Evolutionary conservation across 257 asterid species (phyloP).

Genomic region (Cynanchum wilfordii): DNA sequence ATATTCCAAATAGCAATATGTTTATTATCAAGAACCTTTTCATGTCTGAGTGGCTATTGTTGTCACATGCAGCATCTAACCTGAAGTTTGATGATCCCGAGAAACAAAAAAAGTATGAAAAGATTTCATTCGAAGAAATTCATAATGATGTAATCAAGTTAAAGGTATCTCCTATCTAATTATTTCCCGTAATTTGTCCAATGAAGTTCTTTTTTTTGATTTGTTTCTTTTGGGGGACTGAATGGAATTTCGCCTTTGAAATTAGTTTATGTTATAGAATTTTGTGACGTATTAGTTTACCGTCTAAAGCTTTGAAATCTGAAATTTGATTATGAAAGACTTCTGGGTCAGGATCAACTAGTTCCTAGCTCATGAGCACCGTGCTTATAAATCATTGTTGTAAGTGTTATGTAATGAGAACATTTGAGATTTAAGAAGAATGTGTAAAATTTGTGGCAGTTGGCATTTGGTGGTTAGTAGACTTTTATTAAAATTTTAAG

Average conservation of each 20-base stretch:
- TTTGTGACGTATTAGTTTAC: neutral
- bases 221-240: constrained; percentile 2
- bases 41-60: constrained; percentile 17
- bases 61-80: constrained; percentile 56
- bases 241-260: neutral
- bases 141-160: constrained; percentile 51
- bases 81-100: constrained; percentile 63
- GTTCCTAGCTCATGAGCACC: neutral
- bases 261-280: neutral
- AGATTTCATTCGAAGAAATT: constrained; percentile 67
- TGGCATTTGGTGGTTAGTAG: neutral
- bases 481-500: neutral
- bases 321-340: neutral
- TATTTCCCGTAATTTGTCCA: constrained; percentile 9
- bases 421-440: neutral
- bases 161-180: constrained; percentile 50
- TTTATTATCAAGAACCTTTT: constrained; percentile 12
- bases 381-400: neutral
- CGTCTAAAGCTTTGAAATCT: neutral
- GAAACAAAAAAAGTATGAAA: constrained; percentile 62
- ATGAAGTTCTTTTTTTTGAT: constrained; percentile 4
- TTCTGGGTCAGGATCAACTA: neutral
- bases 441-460: neutral
- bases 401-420: too few species aligned
- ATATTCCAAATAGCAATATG: neutral